phyloP scores from a whole-genome alignment of 495 filamentous ascomycete species.

The Xylaria sp. region DNA sequence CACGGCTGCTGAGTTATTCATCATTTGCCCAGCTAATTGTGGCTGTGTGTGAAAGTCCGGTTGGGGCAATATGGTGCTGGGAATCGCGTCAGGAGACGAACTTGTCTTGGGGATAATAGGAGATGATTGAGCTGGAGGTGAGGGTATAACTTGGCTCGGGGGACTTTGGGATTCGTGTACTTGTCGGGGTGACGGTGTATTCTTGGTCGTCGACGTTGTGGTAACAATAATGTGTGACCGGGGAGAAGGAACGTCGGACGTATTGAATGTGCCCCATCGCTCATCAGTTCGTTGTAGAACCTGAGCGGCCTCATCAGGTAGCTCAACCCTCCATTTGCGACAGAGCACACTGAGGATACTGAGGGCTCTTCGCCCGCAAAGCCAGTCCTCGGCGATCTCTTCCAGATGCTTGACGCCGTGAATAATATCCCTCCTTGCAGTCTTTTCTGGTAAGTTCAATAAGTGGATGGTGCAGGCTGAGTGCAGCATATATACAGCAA shows the following conservation, averaged over 20 bases:
- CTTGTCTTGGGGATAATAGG: constrained; percentile 29
- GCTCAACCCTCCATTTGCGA: constrained; percentile 82
- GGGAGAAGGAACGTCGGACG: constrained; percentile 63
- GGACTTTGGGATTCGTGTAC: constrained; percentile 20
- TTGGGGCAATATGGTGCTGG: constrained; percentile 33
- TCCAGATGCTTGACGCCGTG: constrained; percentile 92
- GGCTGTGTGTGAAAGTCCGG: constrained; percentile 30
- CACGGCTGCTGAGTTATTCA: constrained; percentile 31
- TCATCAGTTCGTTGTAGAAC: constrained; percentile 72
- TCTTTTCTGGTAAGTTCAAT: constrained; percentile 89
- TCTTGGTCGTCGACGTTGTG: constrained; percentile 36
- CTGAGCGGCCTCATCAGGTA: constrained; percentile 81
- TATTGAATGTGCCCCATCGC: constrained; percentile 61
- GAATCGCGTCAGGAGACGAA: constrained; percentile 16
- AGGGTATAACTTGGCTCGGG: constrained; percentile 16
- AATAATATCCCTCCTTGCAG: constrained; percentile 83
- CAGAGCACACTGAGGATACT: constrained; percentile 86
- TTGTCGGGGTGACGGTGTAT: constrained; percentile 20
- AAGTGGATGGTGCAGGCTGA: constrained; percentile 93
- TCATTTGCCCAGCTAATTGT: constrained; percentile 26
- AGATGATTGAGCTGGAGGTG: constrained; percentile 34
- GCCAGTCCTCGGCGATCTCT: constrained; percentile 95
- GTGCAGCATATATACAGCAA: constrained; percentile 94
- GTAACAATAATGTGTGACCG: constrained; percentile 40
- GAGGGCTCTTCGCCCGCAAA: constrained; percentile 84